phyloP scores from a whole-genome alignment of 2,329 filamentous ascomycete genomes.

The Trichoderma cornu-damae region DNA sequence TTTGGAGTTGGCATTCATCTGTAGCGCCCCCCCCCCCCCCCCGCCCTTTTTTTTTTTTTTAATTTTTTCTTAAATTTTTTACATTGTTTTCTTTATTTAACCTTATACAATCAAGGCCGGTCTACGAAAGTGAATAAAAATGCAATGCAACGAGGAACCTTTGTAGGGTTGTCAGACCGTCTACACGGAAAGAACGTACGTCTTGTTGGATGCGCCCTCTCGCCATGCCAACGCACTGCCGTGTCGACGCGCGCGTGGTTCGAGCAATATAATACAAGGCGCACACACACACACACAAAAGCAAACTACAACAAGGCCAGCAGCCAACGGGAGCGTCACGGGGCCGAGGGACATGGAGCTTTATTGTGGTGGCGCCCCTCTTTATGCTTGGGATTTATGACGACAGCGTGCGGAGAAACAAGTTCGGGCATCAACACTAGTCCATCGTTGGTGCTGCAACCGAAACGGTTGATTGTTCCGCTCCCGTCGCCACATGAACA shows the following conservation, averaged over 20 bases:
- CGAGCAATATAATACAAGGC: too few species aligned
- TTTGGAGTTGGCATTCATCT: too few species aligned
- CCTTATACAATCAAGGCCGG: too few species aligned
- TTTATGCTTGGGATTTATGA: constrained; percentile 9
- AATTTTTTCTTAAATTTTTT: too few species aligned
- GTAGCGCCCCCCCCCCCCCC: too few species aligned
- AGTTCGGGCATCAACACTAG: constrained; percentile 4
- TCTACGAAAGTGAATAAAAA: too few species aligned
- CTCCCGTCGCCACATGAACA: background rate
- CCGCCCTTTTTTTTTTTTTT: too few species aligned
- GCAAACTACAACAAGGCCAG: too few species aligned
- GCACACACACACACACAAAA: too few species aligned
- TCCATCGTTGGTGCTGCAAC: background rate
- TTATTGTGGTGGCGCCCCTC: constrained; percentile 4
- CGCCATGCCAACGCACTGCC: background rate
- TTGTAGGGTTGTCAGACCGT: background rate
- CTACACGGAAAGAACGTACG: background rate
- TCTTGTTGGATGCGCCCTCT: background rate
- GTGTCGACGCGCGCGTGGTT: too few species aligned
- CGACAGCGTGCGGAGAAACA: constrained; percentile 8
- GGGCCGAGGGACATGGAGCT: background rate
- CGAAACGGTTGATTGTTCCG: background rate
- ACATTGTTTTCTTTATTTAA: too few species aligned
- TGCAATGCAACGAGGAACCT: too few species aligned
- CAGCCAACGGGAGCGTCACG: background rate